These are phyloP conservation scores for Aspergillus felis DNA, from an alignment of 2,329 filamentous ascomycete genomes.

Conservation along the genomic window DNA sequence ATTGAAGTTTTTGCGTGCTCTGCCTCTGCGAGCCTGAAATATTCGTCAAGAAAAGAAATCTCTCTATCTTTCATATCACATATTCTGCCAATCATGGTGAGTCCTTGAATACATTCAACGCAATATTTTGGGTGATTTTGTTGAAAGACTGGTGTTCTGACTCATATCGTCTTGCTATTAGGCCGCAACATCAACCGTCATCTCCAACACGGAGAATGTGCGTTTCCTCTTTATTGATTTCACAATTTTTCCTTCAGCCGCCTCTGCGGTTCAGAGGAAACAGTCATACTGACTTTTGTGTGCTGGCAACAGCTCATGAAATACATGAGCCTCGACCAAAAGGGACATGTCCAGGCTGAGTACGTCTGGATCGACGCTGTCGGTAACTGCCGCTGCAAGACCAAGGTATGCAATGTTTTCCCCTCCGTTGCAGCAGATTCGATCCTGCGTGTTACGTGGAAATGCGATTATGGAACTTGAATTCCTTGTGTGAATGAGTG, in stretches of 20 bases:
- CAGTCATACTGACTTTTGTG: slow-evolving; percentile 39
- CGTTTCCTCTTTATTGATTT: slow-evolving; percentile 32
- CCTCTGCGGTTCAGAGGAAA: slow-evolving; percentile 25
- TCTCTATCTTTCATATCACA: slow-evolving; percentile 2
- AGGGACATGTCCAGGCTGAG: slow-evolving; percentile 84
- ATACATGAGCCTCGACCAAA: slow-evolving; percentile 87
- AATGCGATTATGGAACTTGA: background rate
- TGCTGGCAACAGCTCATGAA: slow-evolving; percentile 68
- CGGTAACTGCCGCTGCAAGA: slow-evolving; percentile 88
- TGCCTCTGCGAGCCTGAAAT: background rate
- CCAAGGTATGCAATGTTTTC: slow-evolving; percentile 66
- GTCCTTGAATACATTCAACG: background rate
- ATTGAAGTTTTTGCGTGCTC: slow-evolving; percentile 6
- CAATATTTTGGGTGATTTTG: slow-evolving; percentile 4
- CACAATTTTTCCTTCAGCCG: slow-evolving; percentile 26
- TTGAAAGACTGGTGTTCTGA: slow-evolving; percentile 9
- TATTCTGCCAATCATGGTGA: slow-evolving; percentile 5
- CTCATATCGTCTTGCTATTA: slow-evolving; percentile 32
- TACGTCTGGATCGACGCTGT: slow-evolving; percentile 92
- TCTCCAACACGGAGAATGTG: slow-evolving; percentile 48
- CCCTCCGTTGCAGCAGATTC: background rate
- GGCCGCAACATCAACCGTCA: slow-evolving; percentile 38
- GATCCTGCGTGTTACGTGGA: slow-evolving; percentile 4
- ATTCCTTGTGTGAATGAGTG: background rate
- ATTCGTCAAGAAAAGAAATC: background rate